phyloP scores from a whole-genome alignment of 2,329 filamentous ascomycete genomes.

The Pestalotiopsis sp. region DNA sequence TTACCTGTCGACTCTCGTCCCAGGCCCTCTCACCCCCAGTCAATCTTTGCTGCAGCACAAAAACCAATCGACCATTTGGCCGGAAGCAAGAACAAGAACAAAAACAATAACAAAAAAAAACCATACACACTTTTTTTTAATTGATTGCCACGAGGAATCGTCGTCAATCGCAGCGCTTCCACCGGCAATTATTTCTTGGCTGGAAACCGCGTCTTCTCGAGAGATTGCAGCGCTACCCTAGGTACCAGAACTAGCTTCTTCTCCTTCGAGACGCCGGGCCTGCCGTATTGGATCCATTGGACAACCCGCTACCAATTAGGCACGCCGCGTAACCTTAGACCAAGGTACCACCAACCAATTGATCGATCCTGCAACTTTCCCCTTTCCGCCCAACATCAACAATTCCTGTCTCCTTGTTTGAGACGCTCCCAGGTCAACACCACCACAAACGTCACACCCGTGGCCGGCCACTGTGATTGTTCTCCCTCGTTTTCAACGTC shows the following conservation, averaged over 20 bases:
- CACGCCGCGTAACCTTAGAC: slow-evolving; percentile 3
- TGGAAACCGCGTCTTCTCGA: not conserved
- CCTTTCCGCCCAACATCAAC: slow-evolving; percentile 1
- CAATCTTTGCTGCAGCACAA: slow-evolving; percentile 5
- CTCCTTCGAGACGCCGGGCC: slow-evolving; percentile 11
- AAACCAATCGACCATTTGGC: not conserved
- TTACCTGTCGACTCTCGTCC: not conserved
- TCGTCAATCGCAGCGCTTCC: not conserved
- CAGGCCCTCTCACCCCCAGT: slow-evolving; percentile 6
- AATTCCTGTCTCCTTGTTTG: not conserved
- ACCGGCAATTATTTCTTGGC: not conserved
- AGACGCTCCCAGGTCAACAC: not conserved
- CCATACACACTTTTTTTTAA: not conserved
- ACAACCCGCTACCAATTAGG: not conserved
- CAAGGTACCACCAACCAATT: not conserved
- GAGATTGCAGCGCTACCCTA: not conserved
- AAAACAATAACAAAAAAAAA: slow-evolving; percentile 7
- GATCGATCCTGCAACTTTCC: slow-evolving; percentile 6
- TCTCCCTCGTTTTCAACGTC: not conserved
- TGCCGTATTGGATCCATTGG: slow-evolving; percentile 11
- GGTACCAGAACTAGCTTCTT: not conserved
- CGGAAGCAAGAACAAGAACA: slow-evolving; percentile 7
- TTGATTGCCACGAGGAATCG: slow-evolving; percentile 5
- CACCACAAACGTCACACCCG: slow-evolving; percentile 11
- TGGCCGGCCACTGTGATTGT: slow-evolving; percentile 13